Conservation (phyloP, 176 grass and related monocot genomes). For the Oryza nivara region DNA sequence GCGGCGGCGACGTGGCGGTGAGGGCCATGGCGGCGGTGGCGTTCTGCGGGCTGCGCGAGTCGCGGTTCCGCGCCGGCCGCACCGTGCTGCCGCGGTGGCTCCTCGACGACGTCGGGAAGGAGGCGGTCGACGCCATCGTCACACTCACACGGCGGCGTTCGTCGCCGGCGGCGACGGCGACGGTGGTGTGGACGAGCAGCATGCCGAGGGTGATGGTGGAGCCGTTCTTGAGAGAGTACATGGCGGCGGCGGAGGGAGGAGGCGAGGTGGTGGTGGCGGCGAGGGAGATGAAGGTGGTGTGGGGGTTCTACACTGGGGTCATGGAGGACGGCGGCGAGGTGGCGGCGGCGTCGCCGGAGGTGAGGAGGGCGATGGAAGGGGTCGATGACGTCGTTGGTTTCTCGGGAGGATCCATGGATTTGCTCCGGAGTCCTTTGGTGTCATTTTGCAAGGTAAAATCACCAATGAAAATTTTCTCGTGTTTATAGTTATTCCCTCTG, state of each 20-base stretch:
- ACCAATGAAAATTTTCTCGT: too few species aligned
- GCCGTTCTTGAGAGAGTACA: slow-evolving; percentile 54
- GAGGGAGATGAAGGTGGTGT: slow-evolving; percentile 49
- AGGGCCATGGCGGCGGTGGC: slow-evolving; percentile 54
- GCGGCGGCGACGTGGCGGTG: slow-evolving; percentile 20
- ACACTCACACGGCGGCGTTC: background rate
- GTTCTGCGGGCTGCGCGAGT: slow-evolving; percentile 56
- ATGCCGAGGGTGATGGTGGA: slow-evolving; percentile 61
- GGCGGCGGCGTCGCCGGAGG: background rate
- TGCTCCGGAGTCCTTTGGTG: slow-evolving; percentile 18
- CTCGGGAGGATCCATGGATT: slow-evolving; percentile 22
- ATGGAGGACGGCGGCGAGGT: slow-evolving; percentile 34
- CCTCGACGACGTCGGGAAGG: slow-evolving; percentile 34
- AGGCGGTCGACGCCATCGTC: slow-evolving; percentile 20
- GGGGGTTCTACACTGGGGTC: slow-evolving; percentile 67
- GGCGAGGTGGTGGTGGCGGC: slow-evolving; percentile 14
- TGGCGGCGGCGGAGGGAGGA: background rate
- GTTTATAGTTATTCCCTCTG: too few species aligned
- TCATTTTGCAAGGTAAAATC: slow-evolving; percentile 62
- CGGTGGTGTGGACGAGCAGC: slow-evolving; percentile 45
- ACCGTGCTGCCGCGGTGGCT: slow-evolving; percentile 72
- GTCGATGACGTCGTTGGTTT: slow-evolving; percentile 46
- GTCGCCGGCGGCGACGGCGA: too few species aligned
- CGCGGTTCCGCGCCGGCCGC: slow-evolving; percentile 52
- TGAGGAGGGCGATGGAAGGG: slow-evolving; percentile 18